These are phyloP conservation scores for Ustanciosporium gigantosporum DNA, from an alignment of 1,284 basidiomycete species.

Conservation along the genomic window DNA sequence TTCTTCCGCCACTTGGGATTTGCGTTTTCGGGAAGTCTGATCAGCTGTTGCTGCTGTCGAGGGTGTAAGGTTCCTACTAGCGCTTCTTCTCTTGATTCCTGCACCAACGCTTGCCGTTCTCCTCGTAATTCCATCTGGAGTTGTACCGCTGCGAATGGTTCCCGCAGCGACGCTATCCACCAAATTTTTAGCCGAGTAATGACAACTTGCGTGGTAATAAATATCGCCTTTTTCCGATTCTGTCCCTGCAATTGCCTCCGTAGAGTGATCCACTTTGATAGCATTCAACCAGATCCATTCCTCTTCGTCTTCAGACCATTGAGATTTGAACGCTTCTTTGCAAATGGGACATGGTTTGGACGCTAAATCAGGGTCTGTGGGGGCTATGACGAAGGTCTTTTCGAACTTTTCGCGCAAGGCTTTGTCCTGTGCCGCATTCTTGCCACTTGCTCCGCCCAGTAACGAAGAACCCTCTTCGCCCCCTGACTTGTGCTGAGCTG, in stretches of 20 bases:
- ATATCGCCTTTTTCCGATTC: conserved; percentile 5
- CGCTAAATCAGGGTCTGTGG: conserved; percentile 74
- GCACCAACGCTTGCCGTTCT: conserved; percentile 19
- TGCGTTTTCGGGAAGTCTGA: neutral
- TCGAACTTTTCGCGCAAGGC: conserved; percentile 68
- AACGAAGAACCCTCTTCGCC: conserved; percentile 56
- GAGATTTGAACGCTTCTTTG: conserved; percentile 88
- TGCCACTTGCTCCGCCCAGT: conserved; percentile 12
- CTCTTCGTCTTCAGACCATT: conserved; percentile 94
- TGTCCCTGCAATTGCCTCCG: neutral
- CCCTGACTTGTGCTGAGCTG: conserved; percentile 11
- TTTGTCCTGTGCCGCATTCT: conserved; percentile 68
- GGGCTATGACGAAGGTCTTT: conserved; percentile 73
- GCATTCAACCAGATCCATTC: conserved; percentile 99
- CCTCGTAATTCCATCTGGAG: conserved; percentile 12
- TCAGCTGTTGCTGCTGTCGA: neutral
- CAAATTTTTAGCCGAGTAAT: conserved; percentile 56
- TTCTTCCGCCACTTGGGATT: neutral
- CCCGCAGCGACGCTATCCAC: conserved; percentile 36
- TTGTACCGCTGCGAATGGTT: neutral
- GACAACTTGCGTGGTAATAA: conserved; percentile 57
- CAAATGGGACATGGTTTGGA: conserved; percentile 91
- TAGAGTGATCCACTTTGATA: conserved; percentile 69
- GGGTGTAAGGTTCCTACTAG: neutral
- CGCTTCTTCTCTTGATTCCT: conserved; percentile 17